These are phyloP conservation scores for Rhodotorula sphaerocarpa DNA, from an alignment of 768 basidiomycete genomes.

Conservation along the genomic window DNA sequence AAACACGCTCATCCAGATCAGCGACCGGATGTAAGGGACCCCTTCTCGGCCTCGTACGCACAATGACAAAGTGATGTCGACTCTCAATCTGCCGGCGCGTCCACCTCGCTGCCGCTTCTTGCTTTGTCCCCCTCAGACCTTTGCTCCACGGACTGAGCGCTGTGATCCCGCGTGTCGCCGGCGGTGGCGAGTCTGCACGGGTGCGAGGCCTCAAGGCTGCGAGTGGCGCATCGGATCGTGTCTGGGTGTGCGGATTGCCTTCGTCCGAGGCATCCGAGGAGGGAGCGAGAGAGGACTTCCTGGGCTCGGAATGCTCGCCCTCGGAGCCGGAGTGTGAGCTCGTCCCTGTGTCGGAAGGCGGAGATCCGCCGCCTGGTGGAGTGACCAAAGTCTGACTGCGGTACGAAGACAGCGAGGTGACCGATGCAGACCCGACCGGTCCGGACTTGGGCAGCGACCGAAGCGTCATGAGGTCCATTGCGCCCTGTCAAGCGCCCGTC, in stretches of 20 bases:
- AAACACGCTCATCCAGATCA: not conserved
- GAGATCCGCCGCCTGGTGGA: too few relatives aligned
- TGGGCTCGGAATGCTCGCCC: too few relatives aligned
- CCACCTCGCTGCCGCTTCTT: slow-evolving; percentile 14
- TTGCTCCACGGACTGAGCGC: slow-evolving; percentile 19
- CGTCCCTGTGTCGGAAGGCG: too few relatives aligned
- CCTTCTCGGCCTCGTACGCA: not conserved
- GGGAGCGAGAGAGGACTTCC: not conserved
- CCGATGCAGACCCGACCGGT: too few relatives aligned
- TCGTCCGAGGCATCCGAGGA: too few relatives aligned
- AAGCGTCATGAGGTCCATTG: slow-evolving; percentile 14
- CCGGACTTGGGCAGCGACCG: slow-evolving; percentile 7
- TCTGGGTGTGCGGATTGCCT: too few relatives aligned
- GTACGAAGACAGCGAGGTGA: too few relatives aligned
- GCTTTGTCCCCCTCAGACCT: slow-evolving; percentile 2
- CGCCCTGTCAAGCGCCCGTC: too few relatives aligned
- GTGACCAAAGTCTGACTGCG: too few relatives aligned
- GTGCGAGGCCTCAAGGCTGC: too few relatives aligned
- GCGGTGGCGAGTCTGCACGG: slow-evolving; percentile 3
- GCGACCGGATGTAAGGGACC: too few relatives aligned
- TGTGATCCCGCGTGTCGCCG: slow-evolving; percentile 19
- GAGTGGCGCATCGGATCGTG: too few relatives aligned
- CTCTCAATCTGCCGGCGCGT: slow-evolving; percentile 8
- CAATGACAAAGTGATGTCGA: slow-evolving; percentile 26
- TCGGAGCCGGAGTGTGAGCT: not conserved